Evolutionary conservation across 2,329 filamentous ascomycete species (phyloP).

Genomic region (Elsinoe arachidis): DNA sequence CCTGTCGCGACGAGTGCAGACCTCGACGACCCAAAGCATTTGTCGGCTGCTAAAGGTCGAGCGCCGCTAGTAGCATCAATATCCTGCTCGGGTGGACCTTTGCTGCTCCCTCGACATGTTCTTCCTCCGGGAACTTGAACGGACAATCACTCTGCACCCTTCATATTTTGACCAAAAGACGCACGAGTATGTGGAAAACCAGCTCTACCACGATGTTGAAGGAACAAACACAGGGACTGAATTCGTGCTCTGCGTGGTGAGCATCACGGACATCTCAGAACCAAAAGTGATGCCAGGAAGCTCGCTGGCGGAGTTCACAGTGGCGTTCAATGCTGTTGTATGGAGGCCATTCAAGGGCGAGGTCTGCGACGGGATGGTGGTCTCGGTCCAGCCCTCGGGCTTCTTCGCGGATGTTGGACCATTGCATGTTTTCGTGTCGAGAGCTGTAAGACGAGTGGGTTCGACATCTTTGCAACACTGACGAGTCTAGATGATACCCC

Average conservation of each 20-base stretch:
- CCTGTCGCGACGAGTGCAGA: not conserved
- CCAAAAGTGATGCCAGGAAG: conserved; percentile 78
- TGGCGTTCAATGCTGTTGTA: conserved; percentile 89
- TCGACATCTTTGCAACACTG: not conserved
- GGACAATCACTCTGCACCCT: conserved; percentile 87
- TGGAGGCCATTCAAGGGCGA: conserved; percentile 98
- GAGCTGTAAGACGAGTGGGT: conserved; percentile 54
- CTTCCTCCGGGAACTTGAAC: conserved; percentile 95
- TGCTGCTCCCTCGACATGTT: conserved; percentile 58
- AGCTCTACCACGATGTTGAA: conserved; percentile 86
- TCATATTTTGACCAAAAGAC: conserved; percentile 95
- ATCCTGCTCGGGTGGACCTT: too few species aligned
- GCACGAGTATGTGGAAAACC: conserved; percentile 80
- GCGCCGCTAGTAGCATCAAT: too few species aligned
- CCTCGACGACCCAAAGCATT: too few species aligned
- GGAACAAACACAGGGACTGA: conserved; percentile 91
- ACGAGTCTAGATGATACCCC: conserved; percentile 65
- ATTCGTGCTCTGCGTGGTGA: conserved; percentile 97
- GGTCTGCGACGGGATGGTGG: conserved; percentile 92
- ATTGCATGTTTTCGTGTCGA: conserved; percentile 68
- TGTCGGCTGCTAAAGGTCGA: too few species aligned
- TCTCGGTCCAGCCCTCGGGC: conserved; percentile 80
- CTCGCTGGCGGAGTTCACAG: conserved; percentile 87
- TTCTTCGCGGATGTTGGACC: conserved; percentile 84
- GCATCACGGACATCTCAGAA: conserved; percentile 89